Base-by-base conservation (phyloP, 331 rosid genomes). In the Arachis monticola region DNA sequence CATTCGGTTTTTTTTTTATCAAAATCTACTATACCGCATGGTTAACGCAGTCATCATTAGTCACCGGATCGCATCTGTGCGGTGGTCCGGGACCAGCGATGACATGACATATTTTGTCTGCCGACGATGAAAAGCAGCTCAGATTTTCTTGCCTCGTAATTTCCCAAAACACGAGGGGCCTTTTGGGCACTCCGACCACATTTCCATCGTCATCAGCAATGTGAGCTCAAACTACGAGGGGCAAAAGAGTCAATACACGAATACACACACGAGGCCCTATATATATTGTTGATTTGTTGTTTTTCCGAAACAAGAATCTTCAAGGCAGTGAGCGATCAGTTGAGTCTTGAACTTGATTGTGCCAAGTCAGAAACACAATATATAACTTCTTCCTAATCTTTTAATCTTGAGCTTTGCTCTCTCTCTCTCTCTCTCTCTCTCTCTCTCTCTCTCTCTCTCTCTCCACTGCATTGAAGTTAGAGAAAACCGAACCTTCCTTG, bases 311-410 rank as follows among this genome's bases (percentile, higher is more conserved):
- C 3, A 8, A 32, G 70, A 64, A 65, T 73, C 79, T 66, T 66
- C 64, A 56, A 13, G 4, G 1, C 56, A 17, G 11, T 10, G 41
- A 31, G 17, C 2, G 14, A n/a, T n/a, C n/a, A n/a, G n/a, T n/a
- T n/a, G n/a, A n/a, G 17, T 31, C 2, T 31, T 30, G 12, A 2
- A 64, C 2, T 31, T 30, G n/a, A 2, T 53, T 53, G 30, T 38
- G 64, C 42, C 79, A 65, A 11, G 53, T 70, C 48, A 61, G 41
- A 61, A 4, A 52, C 41, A 14, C 77, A 60, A 40, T 32, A 32
- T 32, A 32, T 32, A 32, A 32, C 38, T 32, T 32, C 38, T 32
- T 32, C 38, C 38, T n/a, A n/a, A n/a, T n/a, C n/a, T n/a, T n/a
- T n/a, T 32, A 32, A 32, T 32, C 38, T 32, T 32, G 38, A 32